Conservation (phyloP, 1,284 basidiomycete genomes). For the Austroboletus novae-zelandiae region DNA sequence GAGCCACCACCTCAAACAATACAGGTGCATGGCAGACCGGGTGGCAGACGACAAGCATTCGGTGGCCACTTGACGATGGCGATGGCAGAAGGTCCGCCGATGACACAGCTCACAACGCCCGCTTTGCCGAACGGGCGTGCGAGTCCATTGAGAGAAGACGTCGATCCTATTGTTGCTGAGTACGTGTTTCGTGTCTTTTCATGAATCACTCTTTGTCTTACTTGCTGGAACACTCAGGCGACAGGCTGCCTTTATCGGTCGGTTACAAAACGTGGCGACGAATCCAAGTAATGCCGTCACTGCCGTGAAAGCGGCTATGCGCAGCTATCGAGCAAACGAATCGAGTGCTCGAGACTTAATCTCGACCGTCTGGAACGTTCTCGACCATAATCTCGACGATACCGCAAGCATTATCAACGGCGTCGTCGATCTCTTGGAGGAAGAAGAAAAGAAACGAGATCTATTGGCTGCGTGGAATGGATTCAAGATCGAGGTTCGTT, state of each 20-base stretch:
- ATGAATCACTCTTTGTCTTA: not conserved
- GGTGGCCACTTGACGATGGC: constrained; percentile 55
- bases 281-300: constrained; percentile 74
- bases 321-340: constrained; percentile 79
- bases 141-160: constrained; percentile 44
- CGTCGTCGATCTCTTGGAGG: constrained; percentile 80
- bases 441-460: constrained; percentile 80
- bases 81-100: constrained; percentile 31
- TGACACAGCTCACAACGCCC: constrained; percentile 22
- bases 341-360: constrained; percentile 82
- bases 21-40: constrained; percentile 35
- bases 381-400: constrained; percentile 76
- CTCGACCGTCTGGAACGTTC: constrained; percentile 82
- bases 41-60: constrained; percentile 56
- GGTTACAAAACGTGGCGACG: constrained; percentile 65
- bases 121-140: constrained; percentile 34
- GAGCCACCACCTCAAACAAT: constrained; percentile 42
- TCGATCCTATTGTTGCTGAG: constrained; percentile 56
- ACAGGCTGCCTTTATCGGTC: constrained; percentile 66
- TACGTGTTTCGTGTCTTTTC: constrained; percentile 32
- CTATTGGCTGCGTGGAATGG: constrained; percentile 79
- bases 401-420: constrained; percentile 77
- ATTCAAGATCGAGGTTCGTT: constrained; percentile 74
- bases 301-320: constrained; percentile 78
- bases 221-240: constrained; percentile 43